A percentile compares a stretch with the other conserved stretches of the same genome.
These are phyloP conservation scores for Verticillium nubilum DNA, from an alignment of 2,329 filamentous ascomycete species.

Conservation along the genomic window DNA sequence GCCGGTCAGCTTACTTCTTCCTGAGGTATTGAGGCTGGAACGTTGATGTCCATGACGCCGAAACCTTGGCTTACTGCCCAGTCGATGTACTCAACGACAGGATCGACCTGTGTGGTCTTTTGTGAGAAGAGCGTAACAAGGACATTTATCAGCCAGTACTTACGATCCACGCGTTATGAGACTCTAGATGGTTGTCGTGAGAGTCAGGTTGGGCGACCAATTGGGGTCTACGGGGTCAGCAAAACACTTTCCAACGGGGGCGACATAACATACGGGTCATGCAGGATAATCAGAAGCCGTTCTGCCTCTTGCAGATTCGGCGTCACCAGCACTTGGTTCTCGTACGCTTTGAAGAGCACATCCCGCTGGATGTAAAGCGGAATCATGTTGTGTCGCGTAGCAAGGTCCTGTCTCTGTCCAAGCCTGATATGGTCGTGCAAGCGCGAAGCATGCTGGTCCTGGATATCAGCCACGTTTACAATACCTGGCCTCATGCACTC, in stretches of 20 bases:
- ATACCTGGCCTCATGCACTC: conserved; percentile 74
- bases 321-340: conserved; percentile 82
- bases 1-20: conserved; percentile 44
- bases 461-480: conserved; percentile 46
- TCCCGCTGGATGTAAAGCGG: conserved; percentile 75
- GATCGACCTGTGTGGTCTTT: conserved; percentile 61
- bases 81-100: conserved; percentile 72
- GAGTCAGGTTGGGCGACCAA: conserved; percentile 62
- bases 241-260: background rate
- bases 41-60: conserved; percentile 84
- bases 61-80: conserved; percentile 77
- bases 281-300: conserved; percentile 78
- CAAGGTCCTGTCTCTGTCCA: conserved; percentile 68
- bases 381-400: conserved; percentile 70
- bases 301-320: conserved; percentile 59
- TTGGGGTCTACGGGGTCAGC: conserved; percentile 51
- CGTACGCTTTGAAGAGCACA: conserved; percentile 67
- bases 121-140: conserved; percentile 17
- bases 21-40: conserved; percentile 70
- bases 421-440: conserved; percentile 76
- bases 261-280: conserved; percentile 62
- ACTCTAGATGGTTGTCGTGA: conserved; percentile 66
- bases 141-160: conserved; percentile 28
- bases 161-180: conserved; percentile 87
- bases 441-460: conserved; percentile 50